Percentiles rank a stretch among this genome's conserved stretches.
These are phyloP conservation scores for Carex kokanica DNA, from an alignment of 176 grass and related monocot species.

Conservation along the genomic window DNA sequence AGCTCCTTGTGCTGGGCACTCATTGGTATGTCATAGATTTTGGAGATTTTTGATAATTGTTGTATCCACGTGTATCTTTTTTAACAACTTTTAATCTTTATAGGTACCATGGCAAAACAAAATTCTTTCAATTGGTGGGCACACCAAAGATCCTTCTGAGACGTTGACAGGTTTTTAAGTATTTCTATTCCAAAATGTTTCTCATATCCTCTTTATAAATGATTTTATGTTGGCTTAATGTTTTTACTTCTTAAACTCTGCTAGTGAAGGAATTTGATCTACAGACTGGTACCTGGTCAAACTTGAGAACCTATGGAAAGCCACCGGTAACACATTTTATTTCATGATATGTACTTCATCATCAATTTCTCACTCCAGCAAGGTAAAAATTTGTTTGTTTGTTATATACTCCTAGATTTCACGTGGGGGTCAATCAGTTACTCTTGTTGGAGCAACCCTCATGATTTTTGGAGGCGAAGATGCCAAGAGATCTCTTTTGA, in stretches of 20 bases:
- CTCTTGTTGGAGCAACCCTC: constrained; percentile 77
- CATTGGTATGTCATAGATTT: constrained; percentile 61
- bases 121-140: constrained; percentile 82
- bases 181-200: constrained; percentile 12
- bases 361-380: constrained; percentile 15
- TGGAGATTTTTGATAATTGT: constrained; percentile 8
- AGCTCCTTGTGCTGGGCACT: constrained; percentile 89
- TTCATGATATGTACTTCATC: constrained; percentile 18
- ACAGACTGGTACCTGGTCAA: constrained; percentile 78
- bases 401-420: constrained; percentile 58
- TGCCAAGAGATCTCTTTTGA: constrained; percentile 93
- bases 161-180: constrained; percentile 74
- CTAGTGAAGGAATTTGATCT: constrained; percentile 99
- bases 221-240: constrained; percentile 19
- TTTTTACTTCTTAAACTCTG: constrained; percentile 34
- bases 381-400: constrained; percentile 21
- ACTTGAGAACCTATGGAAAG: constrained; percentile 82
- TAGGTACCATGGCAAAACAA: constrained; percentile 84
- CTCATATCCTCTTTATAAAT: neutral
- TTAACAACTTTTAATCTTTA: constrained; percentile 23
- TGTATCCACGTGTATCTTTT: neutral
- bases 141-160: constrained; percentile 92
- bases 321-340: constrained; percentile 75
- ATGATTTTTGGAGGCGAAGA: constrained; percentile 98
- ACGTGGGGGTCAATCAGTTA: constrained; percentile 92